Base-by-base conservation (phyloP, 805 yeast genomes). In the Peterozyma toletana region DNA sequence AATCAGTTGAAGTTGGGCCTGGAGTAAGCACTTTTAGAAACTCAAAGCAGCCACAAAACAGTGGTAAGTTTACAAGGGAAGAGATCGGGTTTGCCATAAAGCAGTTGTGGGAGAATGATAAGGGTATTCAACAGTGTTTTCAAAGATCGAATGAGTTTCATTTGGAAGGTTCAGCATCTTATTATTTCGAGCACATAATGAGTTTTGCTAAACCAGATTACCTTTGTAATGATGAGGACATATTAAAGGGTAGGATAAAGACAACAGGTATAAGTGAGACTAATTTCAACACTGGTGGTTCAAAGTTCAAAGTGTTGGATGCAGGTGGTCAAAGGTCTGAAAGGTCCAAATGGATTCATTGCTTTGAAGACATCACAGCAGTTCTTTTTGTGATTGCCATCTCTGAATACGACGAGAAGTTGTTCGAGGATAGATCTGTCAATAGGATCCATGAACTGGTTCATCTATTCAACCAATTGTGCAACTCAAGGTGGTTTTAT, bases 321-420 rank as follows among this genome's bases (percentile, higher is more conserved):
- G 98, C 96, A 3, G 99, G 99, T 42, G 99, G 99, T 2, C 97
- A 90, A 64, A 67, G 96, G 48, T 78, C 87, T 16, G 97, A 90
- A 60, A 73, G 97, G 48, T 79, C 83, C 53, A 90, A 90, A 60
- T 90, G 97, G 97, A 86, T 90, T 49, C 96, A 89, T 57, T 87
- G 95, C 57, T 90, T 90, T 63, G 93, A 90, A 56, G 87, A 85
- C 49, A 86, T 91, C 40, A 84, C 96, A 0, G 86, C 95, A 3
- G 83, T 95, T 0, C 61, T 91, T 34, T 93, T 88, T 61, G 96
- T 91, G 7, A 74, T 86, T 15, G 96, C 97, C 0, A 80, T 88
- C 21, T 79, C 88, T 39, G 99, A 93, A 66, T 93, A 87, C 60
- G 97, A 91, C 64, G 96, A 91, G 63, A 80, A 76, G 68, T 64